Percentiles rank a stretch among this genome's conserved stretches.
These are phyloP conservation scores for Cadophora luteo-olivacea DNA, from an alignment of 2,329 filamentous ascomycete species.

Conservation along the genomic window DNA sequence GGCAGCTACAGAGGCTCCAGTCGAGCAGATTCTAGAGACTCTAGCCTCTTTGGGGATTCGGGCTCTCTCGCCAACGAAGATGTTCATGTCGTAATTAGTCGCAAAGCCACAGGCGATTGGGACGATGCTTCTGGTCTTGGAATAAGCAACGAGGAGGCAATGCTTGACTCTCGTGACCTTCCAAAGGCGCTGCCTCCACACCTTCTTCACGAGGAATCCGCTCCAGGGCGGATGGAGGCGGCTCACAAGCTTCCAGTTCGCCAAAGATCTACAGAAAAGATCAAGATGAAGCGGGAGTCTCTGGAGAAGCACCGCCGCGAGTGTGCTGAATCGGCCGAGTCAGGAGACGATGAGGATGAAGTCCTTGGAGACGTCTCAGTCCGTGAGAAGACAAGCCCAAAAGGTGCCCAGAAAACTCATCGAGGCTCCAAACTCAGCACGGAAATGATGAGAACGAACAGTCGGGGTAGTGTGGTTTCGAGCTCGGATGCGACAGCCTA, in stretches of 20 bases:
- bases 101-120: conserved; percentile 80
- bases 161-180: conserved; percentile 45
- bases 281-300: conserved; percentile 76
- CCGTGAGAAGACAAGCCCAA: conserved; percentile 47
- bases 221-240: conserved; percentile 64
- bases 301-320: conserved; percentile 76
- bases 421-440: conserved; percentile 90
- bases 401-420: conserved; percentile 62
- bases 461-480: conserved; percentile 76
- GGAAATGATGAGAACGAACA: conserved; percentile 98
- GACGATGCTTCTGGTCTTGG: conserved; percentile 79
- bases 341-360: conserved; percentile 91
- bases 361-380: conserved; percentile 70
- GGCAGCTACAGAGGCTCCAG: conserved; percentile 80
- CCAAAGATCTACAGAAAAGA: conserved; percentile 74
- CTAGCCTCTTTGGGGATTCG: conserved; percentile 85
- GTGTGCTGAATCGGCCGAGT: conserved; percentile 82
- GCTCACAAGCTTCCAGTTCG: conserved; percentile 49
- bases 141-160: conserved; percentile 66
- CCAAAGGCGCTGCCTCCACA: conserved; percentile 55
- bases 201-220: conserved; percentile 67
- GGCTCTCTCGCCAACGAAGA: conserved; percentile 83
- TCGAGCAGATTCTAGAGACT: conserved; percentile 87
- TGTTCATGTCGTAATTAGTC: conserved; percentile 74
- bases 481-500: conserved; percentile 38